Conservation (phyloP, 352 stramenopile genomes). For the Globisporangium viniferum region DNA sequence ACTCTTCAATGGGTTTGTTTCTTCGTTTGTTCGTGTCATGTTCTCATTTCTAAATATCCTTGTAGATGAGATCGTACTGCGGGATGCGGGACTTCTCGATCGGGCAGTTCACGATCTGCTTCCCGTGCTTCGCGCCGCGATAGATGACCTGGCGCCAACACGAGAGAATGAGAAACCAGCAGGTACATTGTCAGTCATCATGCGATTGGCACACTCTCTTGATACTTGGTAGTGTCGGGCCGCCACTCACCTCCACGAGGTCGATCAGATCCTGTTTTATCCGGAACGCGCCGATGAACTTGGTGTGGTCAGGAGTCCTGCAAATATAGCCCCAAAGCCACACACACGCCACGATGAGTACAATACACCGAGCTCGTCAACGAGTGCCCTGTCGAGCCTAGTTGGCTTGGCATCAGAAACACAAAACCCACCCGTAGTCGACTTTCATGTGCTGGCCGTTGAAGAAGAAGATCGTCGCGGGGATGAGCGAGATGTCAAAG, state of each 20-base stretch:
- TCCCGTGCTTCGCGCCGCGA: slow-evolving; percentile 71
- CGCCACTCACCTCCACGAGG: slow-evolving; percentile 63
- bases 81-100: slow-evolving; percentile 77
- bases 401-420: no score
- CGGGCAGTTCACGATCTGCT: slow-evolving; percentile 76
- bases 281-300: slow-evolving; percentile 84
- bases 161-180: slow-evolving; percentile 22
- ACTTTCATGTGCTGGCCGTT: slow-evolving; percentile 90
- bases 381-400: neutral
- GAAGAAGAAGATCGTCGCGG: slow-evolving; percentile 85
- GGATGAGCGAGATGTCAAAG: slow-evolving; percentile 87
- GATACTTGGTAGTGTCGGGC: neutral
- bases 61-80: slow-evolving; percentile 82
- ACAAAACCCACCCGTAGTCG: slow-evolving; percentile 65
- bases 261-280: slow-evolving; percentile 83
- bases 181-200: neutral
- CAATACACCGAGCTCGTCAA: neutral
- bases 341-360: neutral
- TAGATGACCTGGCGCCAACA: slow-evolving; percentile 86
- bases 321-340: neutral
- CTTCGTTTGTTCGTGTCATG: neutral
- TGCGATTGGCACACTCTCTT: neutral
- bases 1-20: neutral
- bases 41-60: slow-evolving; percentile 52
- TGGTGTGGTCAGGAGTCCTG: slow-evolving; percentile 84